Evolutionary conservation across 768 basidiomycete genomes (phyloP).

Genomic region (Phylloporus sp.): DNA sequence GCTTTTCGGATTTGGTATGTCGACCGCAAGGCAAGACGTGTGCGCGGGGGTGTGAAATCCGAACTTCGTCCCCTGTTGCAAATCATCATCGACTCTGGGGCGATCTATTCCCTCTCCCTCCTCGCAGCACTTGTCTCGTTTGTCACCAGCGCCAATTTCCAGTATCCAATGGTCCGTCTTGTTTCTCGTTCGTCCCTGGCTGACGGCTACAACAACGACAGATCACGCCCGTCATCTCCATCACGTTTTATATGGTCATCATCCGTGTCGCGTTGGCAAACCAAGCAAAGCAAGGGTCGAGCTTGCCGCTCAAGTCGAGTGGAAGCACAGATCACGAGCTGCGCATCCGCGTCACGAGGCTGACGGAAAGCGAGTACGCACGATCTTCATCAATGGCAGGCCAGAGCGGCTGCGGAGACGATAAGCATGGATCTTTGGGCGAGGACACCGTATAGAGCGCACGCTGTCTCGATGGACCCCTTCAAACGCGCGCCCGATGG

Average conservation of each 20-base stretch:
- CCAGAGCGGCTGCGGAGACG: not conserved
- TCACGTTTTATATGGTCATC: constrained; percentile 43
- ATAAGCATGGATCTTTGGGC: not conserved
- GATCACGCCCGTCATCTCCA: constrained; percentile 38
- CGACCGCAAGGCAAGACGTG: constrained; percentile 17
- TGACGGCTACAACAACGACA: constrained; percentile 1
- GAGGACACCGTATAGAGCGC: not conserved
- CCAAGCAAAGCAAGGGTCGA: not conserved
- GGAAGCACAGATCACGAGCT: not conserved
- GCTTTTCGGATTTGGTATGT: constrained; percentile 31
- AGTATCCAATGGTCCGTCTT: constrained; percentile 33
- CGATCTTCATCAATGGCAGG: not conserved
- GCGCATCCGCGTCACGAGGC: constrained; percentile 1
- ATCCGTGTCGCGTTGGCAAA: constrained; percentile 32
- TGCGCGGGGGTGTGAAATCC: constrained; percentile 6
- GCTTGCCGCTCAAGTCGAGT: not conserved
- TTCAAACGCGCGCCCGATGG: not conserved
- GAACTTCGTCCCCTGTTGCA: constrained; percentile 19
- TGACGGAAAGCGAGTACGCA: not conserved
- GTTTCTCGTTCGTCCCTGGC: not conserved
- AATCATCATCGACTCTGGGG: constrained; percentile 36
- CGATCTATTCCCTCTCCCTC: constrained; percentile 35
- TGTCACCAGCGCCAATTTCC: constrained; percentile 22
- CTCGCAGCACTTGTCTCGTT: constrained; percentile 33
- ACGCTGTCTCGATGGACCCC: not conserved